Conservation (phyloP, 371 early-diverging fungal species). For the Mortierella sp. region DNA sequence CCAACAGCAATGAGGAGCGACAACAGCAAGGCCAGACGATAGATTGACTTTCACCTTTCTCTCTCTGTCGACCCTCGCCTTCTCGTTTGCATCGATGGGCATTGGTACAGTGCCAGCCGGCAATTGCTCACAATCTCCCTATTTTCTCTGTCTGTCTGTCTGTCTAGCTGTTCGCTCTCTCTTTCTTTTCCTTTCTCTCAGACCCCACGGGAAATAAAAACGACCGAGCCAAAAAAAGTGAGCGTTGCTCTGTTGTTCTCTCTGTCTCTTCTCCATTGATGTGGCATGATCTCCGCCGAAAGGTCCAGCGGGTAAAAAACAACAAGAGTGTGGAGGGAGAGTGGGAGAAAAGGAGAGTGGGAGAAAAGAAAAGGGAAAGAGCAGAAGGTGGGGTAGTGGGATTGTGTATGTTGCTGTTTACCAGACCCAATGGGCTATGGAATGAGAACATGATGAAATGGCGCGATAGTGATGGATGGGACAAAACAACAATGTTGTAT, state of each 20-base stretch:
- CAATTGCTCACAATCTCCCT: constrained; percentile 9
- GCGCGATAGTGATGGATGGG: constrained; percentile 2
- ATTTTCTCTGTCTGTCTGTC: background rate
- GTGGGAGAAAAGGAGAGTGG: background rate
- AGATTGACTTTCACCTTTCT: constrained; percentile 11
- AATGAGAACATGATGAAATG: constrained; percentile 29
- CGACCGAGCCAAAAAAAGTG: background rate
- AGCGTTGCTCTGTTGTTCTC: constrained; percentile 9
- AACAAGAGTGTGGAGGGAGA: background rate
- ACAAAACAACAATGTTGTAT: background rate
- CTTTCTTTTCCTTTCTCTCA: background rate
- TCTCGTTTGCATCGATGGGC: background rate
- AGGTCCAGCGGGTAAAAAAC: background rate
- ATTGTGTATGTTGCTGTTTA: background rate
- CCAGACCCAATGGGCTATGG: constrained; percentile 12
- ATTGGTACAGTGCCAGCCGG: background rate
- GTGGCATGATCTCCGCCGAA: background rate
- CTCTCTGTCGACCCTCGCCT: constrained; percentile 5
- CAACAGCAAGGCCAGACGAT: constrained; percentile 1
- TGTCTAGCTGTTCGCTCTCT: background rate
- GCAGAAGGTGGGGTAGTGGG: background rate
- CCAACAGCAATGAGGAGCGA: background rate
- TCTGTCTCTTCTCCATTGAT: constrained; percentile 7
- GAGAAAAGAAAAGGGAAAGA: background rate
- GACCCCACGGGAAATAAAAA: constrained; percentile 10